phyloP scores from a whole-genome alignment of 202 grass and related monocot species.

The Bolboschoenoplectus hybrid region DNA sequence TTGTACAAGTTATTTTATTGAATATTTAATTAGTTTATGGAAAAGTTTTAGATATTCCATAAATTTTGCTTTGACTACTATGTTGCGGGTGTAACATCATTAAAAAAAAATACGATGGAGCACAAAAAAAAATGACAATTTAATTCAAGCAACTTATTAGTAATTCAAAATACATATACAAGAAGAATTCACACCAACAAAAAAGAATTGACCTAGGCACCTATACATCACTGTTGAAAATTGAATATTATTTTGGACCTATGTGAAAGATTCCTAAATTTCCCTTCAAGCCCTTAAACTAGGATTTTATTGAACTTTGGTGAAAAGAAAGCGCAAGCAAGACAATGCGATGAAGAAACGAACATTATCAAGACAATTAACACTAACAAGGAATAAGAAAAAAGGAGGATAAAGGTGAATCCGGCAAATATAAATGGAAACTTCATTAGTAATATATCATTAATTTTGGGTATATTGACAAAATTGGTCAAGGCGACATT shows the following conservation, averaged over 20 bases:
- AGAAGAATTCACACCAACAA: neutral
- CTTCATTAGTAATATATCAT: neutral
- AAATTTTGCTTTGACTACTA: no score
- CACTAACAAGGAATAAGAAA: conserved; percentile 1
- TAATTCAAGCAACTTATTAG: no score
- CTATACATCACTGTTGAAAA: neutral
- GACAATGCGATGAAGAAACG: conserved; percentile 14
- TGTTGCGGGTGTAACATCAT: no score
- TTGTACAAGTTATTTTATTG: neutral
- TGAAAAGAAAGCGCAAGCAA: conserved; percentile 3
- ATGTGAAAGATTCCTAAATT: conserved; percentile 14
- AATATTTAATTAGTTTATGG: neutral
- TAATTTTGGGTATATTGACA: neutral
- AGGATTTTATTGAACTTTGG: neutral
- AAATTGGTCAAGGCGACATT: neutral
- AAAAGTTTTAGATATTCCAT: neutral
- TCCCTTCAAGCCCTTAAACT: neutral
- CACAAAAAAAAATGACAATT: no score
- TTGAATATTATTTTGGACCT: neutral
- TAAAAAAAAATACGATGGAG: no score
- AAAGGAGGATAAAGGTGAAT: neutral
- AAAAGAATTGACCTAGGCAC: neutral
- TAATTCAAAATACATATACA: neutral
- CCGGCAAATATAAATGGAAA: neutral
- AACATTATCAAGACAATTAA: conserved; percentile 14